A percentile compares a stretch with the other conserved stretches of the same genome.
phyloP scores from a whole-genome alignment of 305 asterid genomes.

The Plantago coronopus region DNA sequence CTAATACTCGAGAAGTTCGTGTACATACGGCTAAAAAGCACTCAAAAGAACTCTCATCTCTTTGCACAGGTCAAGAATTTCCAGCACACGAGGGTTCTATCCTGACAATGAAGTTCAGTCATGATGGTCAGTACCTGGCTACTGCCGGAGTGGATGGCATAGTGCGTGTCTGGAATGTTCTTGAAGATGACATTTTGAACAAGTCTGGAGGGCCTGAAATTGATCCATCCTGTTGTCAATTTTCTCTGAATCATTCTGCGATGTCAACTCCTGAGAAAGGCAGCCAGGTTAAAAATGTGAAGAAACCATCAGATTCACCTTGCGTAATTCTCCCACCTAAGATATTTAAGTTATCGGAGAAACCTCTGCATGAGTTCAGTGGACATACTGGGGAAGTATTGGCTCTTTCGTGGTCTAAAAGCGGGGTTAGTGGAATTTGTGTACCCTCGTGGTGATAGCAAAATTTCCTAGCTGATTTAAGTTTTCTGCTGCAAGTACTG shows the following conservation, averaged over 20 bases:
- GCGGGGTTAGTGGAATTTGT: slow-evolving; percentile 55
- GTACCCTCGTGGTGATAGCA: background rate
- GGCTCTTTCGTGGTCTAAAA: slow-evolving; percentile 77
- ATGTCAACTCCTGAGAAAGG: slow-evolving; percentile 40
- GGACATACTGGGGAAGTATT: slow-evolving; percentile 74
- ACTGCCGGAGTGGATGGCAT: slow-evolving; percentile 83
- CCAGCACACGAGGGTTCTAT: slow-evolving; percentile 77
- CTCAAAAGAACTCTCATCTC: slow-evolving; percentile 61
- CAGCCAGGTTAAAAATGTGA: slow-evolving; percentile 28
- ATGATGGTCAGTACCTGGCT: slow-evolving; percentile 69
- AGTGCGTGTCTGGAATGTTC: slow-evolving; percentile 82
- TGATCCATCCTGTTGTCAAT: slow-evolving; percentile 60
- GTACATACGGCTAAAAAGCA: slow-evolving; percentile 39
- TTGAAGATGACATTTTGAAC: slow-evolving; percentile 45
- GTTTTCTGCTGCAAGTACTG: slow-evolving; percentile 11
- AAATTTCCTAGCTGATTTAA: background rate
- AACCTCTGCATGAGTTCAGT: slow-evolving; percentile 67
- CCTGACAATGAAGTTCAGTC: slow-evolving; percentile 76
- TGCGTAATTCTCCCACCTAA: slow-evolving; percentile 73
- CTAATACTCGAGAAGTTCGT: slow-evolving; percentile 36
- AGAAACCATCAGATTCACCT: slow-evolving; percentile 58
- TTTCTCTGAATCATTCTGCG: slow-evolving; percentile 47
- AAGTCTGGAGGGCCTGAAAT: slow-evolving; percentile 35
- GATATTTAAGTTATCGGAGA: slow-evolving; percentile 60
- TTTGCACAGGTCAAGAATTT: slow-evolving; percentile 65